Evolutionary conservation across 805 yeast species (phyloP).

Genomic region (Candida ulmi): DNA sequence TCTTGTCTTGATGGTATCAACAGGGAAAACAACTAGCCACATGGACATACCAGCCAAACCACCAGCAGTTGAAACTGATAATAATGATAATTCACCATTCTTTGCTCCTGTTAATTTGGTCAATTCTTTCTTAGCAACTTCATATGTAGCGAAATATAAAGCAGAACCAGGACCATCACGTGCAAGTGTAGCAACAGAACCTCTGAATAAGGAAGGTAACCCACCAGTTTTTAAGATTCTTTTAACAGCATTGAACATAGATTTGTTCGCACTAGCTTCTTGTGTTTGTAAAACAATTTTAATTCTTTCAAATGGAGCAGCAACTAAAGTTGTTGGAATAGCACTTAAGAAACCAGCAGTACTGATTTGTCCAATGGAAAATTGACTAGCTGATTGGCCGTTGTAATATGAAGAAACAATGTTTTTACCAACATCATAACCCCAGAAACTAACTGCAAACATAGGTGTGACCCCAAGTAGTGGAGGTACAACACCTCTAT

Average conservation of each 20-base stretch:
- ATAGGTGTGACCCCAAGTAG: constrained; percentile 96
- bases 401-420: constrained; percentile 43
- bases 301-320: constrained; percentile 97
- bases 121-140: constrained; percentile 61
- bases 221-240: constrained; percentile 79
- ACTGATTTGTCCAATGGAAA: constrained; percentile 67
- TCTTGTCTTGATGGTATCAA: constrained; percentile 79
- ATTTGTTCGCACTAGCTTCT: constrained; percentile 30
- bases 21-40: constrained; percentile 96
- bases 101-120: constrained; percentile 33
- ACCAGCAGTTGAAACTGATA: constrained; percentile 83
- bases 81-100: constrained; percentile 56
- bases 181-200: constrained; percentile 86
- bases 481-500: constrained; percentile 93
- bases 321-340: constrained; percentile 88
- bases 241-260: constrained; percentile 52
- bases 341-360: constrained; percentile 95
- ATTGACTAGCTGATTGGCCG: constrained; percentile 30
- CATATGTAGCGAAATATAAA: constrained; percentile 91
- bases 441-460: constrained; percentile 98
- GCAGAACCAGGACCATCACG: constrained; percentile 99
- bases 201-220: constrained; percentile 76
- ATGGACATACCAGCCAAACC: constrained; percentile 94
- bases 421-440: constrained; percentile 88
- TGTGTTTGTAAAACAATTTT: constrained; percentile 90